A percentile compares a stretch with the other conserved stretches of the same genome.
phyloP scores from a whole-genome alignment of 208 protist genomes.

The Leishmania guyanensis region DNA sequence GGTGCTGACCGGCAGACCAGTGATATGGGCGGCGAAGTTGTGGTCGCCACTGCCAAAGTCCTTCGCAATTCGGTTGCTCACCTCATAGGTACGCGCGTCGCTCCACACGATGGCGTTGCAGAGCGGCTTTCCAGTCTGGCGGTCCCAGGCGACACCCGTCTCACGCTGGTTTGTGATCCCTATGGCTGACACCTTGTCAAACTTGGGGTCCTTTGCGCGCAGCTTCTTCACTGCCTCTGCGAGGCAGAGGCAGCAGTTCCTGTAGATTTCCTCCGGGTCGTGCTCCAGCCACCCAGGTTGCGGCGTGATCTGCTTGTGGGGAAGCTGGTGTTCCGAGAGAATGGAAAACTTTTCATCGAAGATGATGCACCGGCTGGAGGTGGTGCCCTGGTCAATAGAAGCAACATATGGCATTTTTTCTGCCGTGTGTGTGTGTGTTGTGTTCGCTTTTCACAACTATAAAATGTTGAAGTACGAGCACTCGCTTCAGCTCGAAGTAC shows the following conservation, averaged over 20 bases:
- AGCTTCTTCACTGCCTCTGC: slow-evolving; percentile 54
- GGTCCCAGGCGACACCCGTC: slow-evolving; percentile 98
- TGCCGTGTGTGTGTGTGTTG: background rate
- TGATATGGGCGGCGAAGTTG: slow-evolving; percentile 50
- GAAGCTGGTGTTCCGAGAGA: slow-evolving; percentile 76
- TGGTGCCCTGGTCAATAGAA: slow-evolving; percentile 96
- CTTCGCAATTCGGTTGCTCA: slow-evolving; percentile 44
- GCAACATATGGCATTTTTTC: slow-evolving; percentile 79
- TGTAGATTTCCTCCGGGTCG: slow-evolving; percentile 94
- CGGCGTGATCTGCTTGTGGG: slow-evolving; percentile 82
- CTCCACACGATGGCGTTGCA: slow-evolving; percentile 96
- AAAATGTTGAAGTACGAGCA: background rate
- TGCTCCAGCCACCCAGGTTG: slow-evolving; percentile 96
- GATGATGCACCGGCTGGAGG: slow-evolving; percentile 93
- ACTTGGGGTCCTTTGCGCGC: slow-evolving; percentile 42
- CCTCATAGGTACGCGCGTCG: slow-evolving; percentile 75
- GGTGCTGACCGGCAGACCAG: slow-evolving; percentile 94
- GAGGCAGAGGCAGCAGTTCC: slow-evolving; percentile 78
- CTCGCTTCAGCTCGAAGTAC: background rate
- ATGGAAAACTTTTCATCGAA: slow-evolving; percentile 81
- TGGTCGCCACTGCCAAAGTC: slow-evolving; percentile 48
- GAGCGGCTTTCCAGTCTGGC: slow-evolving; percentile 92
- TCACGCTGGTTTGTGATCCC: slow-evolving; percentile 99
- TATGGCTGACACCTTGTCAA: slow-evolving; percentile 61
- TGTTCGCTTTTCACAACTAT: background rate